Percentiles rank a stretch among this genome's conserved stretches.
These are phyloP conservation scores for Beauveria scarabaeidicola DNA, from an alignment of 2,329 filamentous ascomycete genomes.

Conservation along the genomic window DNA sequence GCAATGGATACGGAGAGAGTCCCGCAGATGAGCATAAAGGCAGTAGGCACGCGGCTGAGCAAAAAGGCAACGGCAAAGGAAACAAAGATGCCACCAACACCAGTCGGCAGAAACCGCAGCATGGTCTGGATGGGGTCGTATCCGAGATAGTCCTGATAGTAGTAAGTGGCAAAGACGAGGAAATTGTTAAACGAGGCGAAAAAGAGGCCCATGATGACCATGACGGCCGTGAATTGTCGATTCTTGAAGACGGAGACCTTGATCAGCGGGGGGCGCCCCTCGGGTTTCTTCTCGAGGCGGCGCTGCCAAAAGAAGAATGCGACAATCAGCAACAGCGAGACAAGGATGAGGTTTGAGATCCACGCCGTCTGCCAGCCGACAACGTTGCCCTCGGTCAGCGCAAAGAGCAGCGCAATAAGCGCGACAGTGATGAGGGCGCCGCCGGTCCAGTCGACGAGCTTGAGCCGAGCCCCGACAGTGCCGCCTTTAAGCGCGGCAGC, in stretches of 20 bases:
- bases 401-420: conserved; percentile 55
- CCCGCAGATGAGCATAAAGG: conserved; percentile 49
- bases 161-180: conserved; percentile 60
- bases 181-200: conserved; percentile 62
- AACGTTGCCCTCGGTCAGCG: conserved; percentile 60
- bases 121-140: conserved; percentile 57
- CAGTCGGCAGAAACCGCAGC: conserved; percentile 59
- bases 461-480: conserved; percentile 26
- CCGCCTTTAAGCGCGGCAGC: conserved; percentile 4
- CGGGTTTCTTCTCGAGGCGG: conserved; percentile 24
- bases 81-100: conserved; percentile 49
- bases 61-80: conserved; percentile 47
- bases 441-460: conserved; percentile 57
- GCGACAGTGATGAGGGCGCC: conserved; percentile 54
- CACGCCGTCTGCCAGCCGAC: conserved; percentile 58
- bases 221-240: conserved; percentile 50
- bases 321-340: conserved; percentile 47
- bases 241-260: conserved; percentile 57
- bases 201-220: conserved; percentile 58
- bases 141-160: conserved; percentile 59
- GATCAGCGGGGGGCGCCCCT: conserved; percentile 48
- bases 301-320: conserved; percentile 54
- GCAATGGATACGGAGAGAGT: conserved; percentile 46
- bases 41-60: conserved; percentile 49
- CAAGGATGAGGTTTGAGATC: conserved; percentile 50